Evolutionary conservation across 768 basidiomycete species (phyloP).

Genomic region (Stropharia rugosoannulata): DNA sequence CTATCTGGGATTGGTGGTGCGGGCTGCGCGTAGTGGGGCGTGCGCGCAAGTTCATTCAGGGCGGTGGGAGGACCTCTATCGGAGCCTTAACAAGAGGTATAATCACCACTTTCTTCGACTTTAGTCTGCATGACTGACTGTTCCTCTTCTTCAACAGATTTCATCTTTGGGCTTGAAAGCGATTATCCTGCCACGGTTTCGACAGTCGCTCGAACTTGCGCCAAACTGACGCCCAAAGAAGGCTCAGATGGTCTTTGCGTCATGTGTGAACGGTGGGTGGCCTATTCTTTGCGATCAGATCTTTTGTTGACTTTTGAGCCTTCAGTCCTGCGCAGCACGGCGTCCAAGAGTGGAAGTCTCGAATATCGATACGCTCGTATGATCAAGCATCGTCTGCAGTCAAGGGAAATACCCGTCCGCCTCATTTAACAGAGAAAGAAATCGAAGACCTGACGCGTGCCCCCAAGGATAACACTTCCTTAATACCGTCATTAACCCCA

Average conservation of each 20-base stretch:
- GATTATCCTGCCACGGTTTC: slow-evolving; percentile 89
- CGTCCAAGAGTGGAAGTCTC: slow-evolving; percentile 71
- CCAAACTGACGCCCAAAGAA: slow-evolving; percentile 71
- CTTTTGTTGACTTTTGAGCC: background rate
- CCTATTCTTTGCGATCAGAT: background rate
- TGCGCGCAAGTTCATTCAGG: slow-evolving; percentile 26
- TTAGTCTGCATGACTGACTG: background rate
- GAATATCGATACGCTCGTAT: slow-evolving; percentile 69
- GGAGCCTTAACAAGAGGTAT: slow-evolving; percentile 67
- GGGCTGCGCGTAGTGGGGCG: slow-evolving; percentile 43
- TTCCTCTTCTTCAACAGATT: slow-evolving; percentile 44
- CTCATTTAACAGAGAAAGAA: slow-evolving; percentile 24
- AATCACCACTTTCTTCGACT: background rate
- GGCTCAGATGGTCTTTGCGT: slow-evolving; percentile 48
- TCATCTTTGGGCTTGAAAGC: slow-evolving; percentile 75
- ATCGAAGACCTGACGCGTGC: slow-evolving; percentile 16
- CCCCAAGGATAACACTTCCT: slow-evolving; percentile 10
- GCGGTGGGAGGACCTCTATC: slow-evolving; percentile 58
- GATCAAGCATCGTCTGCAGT: slow-evolving; percentile 23
- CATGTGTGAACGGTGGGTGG: slow-evolving; percentile 63
- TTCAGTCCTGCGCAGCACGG: slow-evolving; percentile 62
- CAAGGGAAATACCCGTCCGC: slow-evolving; percentile 21
- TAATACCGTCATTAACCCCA: slow-evolving; percentile 29
- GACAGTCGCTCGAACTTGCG: slow-evolving; percentile 77
- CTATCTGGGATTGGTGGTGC: slow-evolving; percentile 77